phyloP scores from a whole-genome alignment of 768 basidiomycete genomes.

The Hirschioporus abietinus region DNA sequence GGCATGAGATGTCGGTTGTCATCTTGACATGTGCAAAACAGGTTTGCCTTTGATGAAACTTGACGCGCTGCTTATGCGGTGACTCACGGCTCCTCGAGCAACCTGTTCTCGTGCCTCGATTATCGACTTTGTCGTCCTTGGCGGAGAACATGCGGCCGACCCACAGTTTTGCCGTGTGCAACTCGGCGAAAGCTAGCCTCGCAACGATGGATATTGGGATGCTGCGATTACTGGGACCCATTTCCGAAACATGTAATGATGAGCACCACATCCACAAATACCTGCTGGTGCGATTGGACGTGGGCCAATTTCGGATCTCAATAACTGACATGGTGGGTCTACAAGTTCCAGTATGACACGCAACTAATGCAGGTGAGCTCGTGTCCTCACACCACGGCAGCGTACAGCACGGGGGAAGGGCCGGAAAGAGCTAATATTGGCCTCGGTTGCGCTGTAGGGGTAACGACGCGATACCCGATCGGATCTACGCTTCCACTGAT shows the following conservation, averaged over 20 bases:
- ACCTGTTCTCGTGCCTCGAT: neutral
- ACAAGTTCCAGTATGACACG: neutral
- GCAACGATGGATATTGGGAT: constrained; percentile 1
- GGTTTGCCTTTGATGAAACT: neutral
- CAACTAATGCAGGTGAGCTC: neutral
- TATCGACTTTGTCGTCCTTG: neutral
- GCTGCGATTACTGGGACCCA: neutral
- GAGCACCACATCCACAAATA: neutral
- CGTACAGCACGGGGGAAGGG: neutral
- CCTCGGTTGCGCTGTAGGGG: constrained; percentile 1
- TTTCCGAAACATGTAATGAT: neutral
- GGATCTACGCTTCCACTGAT: neutral
- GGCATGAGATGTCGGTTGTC: neutral
- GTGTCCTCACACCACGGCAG: neutral
- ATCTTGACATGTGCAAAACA: neutral
- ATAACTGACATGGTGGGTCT: neutral
- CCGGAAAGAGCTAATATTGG: neutral
- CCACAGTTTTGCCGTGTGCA: neutral
- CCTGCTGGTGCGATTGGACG: neutral
- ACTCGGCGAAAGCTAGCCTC: neutral
- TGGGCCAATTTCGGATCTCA: neutral
- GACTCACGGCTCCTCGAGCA: neutral
- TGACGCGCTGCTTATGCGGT: neutral
- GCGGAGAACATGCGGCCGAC: neutral
- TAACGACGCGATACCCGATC: constrained; percentile 1